Evolutionary conservation across 192 early-diverging fungal genomes (phyloP), one percentile per base, ranked within the genome.

Genomic region (Pilobolus umbonatus): DNA sequence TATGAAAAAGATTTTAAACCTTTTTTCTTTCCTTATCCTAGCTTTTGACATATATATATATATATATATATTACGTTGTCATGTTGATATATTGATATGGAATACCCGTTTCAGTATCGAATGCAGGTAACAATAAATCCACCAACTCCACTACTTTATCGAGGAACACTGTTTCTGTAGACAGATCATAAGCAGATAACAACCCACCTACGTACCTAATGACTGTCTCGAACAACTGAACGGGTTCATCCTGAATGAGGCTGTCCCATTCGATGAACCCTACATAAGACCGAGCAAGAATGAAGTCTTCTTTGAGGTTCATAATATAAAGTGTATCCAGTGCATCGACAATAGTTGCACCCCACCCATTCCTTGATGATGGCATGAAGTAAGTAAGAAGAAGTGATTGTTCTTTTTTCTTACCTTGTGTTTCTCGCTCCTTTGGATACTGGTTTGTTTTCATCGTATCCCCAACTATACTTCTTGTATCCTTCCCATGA

Each of bases 321-420:
- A 94, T 90, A 43, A 98, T 83, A 35, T 81, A 81, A 29, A 95
- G 74, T 0, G 93, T 94, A 62, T 98, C 95, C 25, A 98, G 72
- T 1, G 87, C 71, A 65, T 98, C 95, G 48, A 95, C 77, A 35
- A 93, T 85, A 2, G 92, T 92, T 7, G 81, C 81, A 14, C 78
- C 82, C 82, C 80, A 84, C 4, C 81, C 81, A 57, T 78, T 79
- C 53, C 73, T 75, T 38, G 1, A 39, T 21, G 1, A 30, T 5
- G 24, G 46, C 7, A 4, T 17, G 25, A 26, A 8, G 25, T 17
- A 62, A 9, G 22, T n/a, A 62, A 42, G 45, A 64, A 49, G 43
- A 50, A 44, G 53, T 30, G 14, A 14, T 14, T 38, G 36, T 7
- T 38, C 14, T 7, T 36, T 15, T 22, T 31, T 17, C 17, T 36